Evolutionary conservation across 345 rosid species (phyloP).

Genomic region (Hibiscus syriacus): DNA sequence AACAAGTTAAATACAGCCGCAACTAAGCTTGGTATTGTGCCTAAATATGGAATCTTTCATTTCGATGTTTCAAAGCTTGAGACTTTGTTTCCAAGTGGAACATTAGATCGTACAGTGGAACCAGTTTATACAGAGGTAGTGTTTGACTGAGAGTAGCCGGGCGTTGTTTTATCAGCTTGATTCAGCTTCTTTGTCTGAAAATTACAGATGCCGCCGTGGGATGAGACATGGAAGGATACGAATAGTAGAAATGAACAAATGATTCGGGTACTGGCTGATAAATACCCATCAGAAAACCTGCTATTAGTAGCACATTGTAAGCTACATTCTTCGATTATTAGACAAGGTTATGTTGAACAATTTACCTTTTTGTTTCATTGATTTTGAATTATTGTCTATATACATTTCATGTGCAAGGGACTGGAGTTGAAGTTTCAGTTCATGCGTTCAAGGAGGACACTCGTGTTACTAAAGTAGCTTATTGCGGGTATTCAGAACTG

Average conservation of each 20-base stretch:
- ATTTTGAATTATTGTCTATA: neutral
- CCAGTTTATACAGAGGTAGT: neutral
- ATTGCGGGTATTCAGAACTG: constrained; percentile 63
- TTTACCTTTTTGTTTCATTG: neutral
- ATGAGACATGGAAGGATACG: constrained; percentile 35
- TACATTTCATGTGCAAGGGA: constrained; percentile 42
- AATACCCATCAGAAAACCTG: constrained; percentile 70
- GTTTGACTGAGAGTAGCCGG: neutral
- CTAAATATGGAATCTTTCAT: constrained; percentile 53
- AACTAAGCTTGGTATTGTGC: constrained; percentile 41
- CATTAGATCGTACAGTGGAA: constrained; percentile 45
- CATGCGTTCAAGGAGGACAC: constrained; percentile 44
- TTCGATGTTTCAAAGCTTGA: constrained; percentile 52
- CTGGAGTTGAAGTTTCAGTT: constrained; percentile 68
- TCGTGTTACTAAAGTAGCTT: constrained; percentile 51
- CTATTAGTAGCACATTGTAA: constrained; percentile 80
- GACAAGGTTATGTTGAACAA: neutral
- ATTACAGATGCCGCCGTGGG: constrained; percentile 35
- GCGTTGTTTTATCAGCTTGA: neutral
- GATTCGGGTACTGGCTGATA: constrained; percentile 57
- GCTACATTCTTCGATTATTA: constrained; percentile 1
- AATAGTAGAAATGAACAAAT: constrained; percentile 45
- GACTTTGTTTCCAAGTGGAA: constrained; percentile 48
- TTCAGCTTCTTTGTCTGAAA: neutral
- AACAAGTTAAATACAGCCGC: constrained; percentile 56